Conservation (phyloP, 192 early-diverging fungal species). For the Dimargaris cristalligena region DNA sequence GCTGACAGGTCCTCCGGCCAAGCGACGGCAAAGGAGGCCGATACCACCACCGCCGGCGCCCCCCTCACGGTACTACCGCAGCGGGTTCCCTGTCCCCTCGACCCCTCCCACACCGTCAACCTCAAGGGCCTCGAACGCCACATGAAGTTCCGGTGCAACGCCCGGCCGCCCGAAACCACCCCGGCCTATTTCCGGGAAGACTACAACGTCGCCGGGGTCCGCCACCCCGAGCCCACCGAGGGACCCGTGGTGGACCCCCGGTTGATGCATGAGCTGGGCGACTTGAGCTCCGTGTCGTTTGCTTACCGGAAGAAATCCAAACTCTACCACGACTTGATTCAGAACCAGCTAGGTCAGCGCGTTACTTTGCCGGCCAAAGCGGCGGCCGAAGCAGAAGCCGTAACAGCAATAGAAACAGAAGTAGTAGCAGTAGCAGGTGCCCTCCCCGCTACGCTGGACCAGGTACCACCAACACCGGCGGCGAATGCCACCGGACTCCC, state of each 20-base stretch:
- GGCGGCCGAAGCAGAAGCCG: neutral
- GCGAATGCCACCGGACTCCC: neutral
- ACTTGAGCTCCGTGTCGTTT: conserved; percentile 2
- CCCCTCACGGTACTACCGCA: neutral
- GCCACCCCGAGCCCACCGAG: neutral
- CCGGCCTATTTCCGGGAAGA: conserved; percentile 22
- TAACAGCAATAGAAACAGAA: neutral
- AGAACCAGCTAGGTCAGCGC: conserved; percentile 11
- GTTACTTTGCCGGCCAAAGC: neutral
- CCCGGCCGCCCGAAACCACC: conserved; percentile 27
- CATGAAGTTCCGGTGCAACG: conserved; percentile 41
- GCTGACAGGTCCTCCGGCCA: too few relatives aligned
- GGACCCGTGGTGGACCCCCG: conserved; percentile 13
- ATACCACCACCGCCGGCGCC: neutral
- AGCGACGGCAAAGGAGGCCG: too few relatives aligned
- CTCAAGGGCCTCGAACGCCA: conserved; percentile 35
- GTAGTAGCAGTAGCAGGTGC: neutral
- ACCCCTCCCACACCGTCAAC: conserved; percentile 44
- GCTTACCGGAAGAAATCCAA: conserved; percentile 7
- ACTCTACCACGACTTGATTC: conserved; percentile 13
- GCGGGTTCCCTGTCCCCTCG: conserved; percentile 58
- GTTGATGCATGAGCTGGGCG: neutral
- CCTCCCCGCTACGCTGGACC: neutral
- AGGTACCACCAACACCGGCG: neutral
- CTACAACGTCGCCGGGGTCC: conserved; percentile 19